Evolutionary conservation across 169 alveolate genomes (phyloP), one percentile per base, ranked within the genome.

Genomic region (Cryptosporidium ubiquitum): DNA sequence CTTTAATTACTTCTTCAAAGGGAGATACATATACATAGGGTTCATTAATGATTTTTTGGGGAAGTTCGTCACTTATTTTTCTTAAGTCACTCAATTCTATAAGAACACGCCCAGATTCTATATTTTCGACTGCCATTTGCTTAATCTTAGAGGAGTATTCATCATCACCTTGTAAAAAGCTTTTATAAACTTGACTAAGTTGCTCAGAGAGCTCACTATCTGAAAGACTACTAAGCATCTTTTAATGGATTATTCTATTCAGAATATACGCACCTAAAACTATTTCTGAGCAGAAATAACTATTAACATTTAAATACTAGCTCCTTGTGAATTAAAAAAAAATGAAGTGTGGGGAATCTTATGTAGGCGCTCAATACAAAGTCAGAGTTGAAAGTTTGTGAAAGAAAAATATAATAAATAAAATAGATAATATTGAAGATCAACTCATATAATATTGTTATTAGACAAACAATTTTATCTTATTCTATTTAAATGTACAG

Each of bases 21-120:
- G 96, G 96, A 37, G 94, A 96, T 68, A 89, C 93, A 61, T 95
- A 91, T 70, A 93, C 64, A 84, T 94, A 94, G 23, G 96, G 96
- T 37, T 79, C 89, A 39, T 37, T 44, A 23, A 79, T 79, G 9
- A 79, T 64, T 57, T 79, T 79, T 39, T 64, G 73, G 10, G 89
- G 89, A 10, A 79, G 68, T 37, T 79, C 89, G 37, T 79, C 89
- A 42, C 40, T 79, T 79, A 79, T 79, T 61, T 66, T 79, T 61
- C 89, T 79, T 40, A 79, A 49, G 40, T 79, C 89, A 0, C 68
- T 29, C 20, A 79, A 29, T 33, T 79, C 89, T 35, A 79, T 40
- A 61, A 79, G 51, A 20, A 79, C 9, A 23, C 89, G 89, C 9
- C 79, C 64, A 1, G 79, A 61, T 26, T 79, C 89, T 58, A 47